Conservation (phyloP, 805 yeast genomes). For the Blastobotrys chiropterorum region DNA sequence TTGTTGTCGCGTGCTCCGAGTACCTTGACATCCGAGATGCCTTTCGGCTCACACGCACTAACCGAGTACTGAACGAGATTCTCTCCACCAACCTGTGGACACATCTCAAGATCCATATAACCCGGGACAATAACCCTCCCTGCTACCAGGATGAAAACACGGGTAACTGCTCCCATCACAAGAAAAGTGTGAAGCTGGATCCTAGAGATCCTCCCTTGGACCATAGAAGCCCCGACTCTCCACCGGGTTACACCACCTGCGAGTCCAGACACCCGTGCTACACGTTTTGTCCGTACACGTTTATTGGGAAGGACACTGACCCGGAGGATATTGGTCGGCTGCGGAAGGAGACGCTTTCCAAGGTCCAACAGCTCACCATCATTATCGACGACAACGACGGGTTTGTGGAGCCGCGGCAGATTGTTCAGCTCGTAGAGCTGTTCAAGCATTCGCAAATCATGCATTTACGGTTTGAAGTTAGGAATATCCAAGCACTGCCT, state of each 20-base stretch:
- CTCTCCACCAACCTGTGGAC: neutral
- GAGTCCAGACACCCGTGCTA: neutral
- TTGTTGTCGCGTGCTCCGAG: neutral
- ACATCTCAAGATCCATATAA: neutral
- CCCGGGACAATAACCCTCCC: neutral
- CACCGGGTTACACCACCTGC: neutral
- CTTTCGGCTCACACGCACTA: neutral
- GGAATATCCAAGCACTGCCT: neutral
- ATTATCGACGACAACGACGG: neutral
- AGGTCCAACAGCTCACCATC: neutral
- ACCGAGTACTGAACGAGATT: neutral
- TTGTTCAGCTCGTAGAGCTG: neutral
- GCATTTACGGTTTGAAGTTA: neutral
- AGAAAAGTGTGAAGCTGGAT: neutral
- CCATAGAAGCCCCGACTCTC: neutral
- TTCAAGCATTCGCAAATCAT: neutral
- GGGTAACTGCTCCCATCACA: neutral
- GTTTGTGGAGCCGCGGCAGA: neutral
- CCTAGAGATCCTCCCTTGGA: neutral
- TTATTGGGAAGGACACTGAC: neutral
- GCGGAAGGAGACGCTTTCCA: neutral
- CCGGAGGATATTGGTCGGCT: neutral
- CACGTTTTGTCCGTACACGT: neutral
- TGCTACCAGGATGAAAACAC: neutral
- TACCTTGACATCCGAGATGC: neutral